A percentile compares a stretch with the other conserved stretches of the same genome.
Evolutionary conservation across 2,329 filamentous ascomycete genomes (phyloP).

Genomic region (Madurella fahalii): DNA sequence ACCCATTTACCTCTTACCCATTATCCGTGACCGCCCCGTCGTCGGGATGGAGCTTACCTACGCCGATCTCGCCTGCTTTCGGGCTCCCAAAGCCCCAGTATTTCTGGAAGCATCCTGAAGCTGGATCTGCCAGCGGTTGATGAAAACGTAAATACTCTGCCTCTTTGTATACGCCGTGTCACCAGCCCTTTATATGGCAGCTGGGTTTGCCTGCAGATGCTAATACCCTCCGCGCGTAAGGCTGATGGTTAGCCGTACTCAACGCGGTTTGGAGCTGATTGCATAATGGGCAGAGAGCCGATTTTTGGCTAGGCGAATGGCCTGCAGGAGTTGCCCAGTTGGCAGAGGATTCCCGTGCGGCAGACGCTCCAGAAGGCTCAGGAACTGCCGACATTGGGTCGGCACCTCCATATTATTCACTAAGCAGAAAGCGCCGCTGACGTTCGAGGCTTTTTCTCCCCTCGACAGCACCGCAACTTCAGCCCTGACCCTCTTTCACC

Average conservation of each 20-base stretch:
- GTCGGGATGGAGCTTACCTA: too few relatives aligned
- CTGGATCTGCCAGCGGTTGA: not conserved
- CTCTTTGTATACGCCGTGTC: slow-evolving; percentile 8
- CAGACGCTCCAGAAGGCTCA: not conserved
- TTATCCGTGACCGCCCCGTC: too few relatives aligned
- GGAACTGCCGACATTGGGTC: not conserved
- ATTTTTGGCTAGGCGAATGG: too few relatives aligned
- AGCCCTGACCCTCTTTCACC: too few relatives aligned
- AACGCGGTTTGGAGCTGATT: not conserved
- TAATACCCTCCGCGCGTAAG: slow-evolving; percentile 2
- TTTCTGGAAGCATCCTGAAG: slow-evolving; percentile 19
- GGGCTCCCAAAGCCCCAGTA: slow-evolving; percentile 7
- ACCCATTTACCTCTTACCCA: too few relatives aligned
- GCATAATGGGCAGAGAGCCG: not conserved
- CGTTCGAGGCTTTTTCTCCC: not conserved
- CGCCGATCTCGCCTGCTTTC: slow-evolving; percentile 12
- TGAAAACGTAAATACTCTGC: not conserved
- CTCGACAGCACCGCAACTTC: too few relatives aligned
- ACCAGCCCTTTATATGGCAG: not conserved
- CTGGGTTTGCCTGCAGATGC: not conserved
- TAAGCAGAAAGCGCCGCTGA: not conserved
- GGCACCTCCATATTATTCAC: not conserved
- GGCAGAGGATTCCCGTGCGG: not conserved
- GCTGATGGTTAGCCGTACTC: not conserved
- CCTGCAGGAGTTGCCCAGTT: too few relatives aligned